Conservation (phyloP, 371 early-diverging fungal genomes). For the Syncephalastrum sp. region DNA sequence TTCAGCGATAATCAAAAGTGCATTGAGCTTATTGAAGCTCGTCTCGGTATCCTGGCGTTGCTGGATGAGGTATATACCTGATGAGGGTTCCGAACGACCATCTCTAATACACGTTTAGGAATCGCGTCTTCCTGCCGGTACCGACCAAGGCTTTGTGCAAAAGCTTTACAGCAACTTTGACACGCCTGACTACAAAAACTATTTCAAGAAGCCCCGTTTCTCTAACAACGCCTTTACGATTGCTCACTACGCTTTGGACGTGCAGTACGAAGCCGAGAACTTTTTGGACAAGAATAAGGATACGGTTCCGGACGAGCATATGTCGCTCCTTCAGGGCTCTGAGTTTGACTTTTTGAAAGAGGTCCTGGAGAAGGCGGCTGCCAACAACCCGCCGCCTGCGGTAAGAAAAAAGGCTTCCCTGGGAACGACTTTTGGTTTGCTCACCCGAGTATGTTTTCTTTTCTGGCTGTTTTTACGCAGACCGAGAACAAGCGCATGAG, state of each 20-base stretch:
- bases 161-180: constrained; percentile 86
- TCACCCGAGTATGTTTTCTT: neutral
- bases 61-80: constrained; percentile 83
- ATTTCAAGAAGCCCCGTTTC: constrained; percentile 91
- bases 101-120: constrained; percentile 32
- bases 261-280: constrained; percentile 87
- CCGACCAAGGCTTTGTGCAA: constrained; percentile 77
- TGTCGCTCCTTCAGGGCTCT: constrained; percentile 69
- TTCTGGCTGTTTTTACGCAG: constrained; percentile 1
- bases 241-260: constrained; percentile 90
- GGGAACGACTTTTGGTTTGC: neutral
- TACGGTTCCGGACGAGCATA: constrained; percentile 91
- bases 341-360: constrained; percentile 76
- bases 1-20: constrained; percentile 99
- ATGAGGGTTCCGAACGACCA: neutral
- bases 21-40: constrained; percentile 97
- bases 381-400: constrained; percentile 42
- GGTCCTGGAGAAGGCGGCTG: constrained; percentile 59
- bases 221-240: constrained; percentile 79
- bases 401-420: constrained; percentile 8
- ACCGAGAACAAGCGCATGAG: constrained; percentile 46
- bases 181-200: constrained; percentile 63
- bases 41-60: constrained; percentile 90
- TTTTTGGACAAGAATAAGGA: constrained; percentile 99
- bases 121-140: constrained; percentile 89